phyloP scores from a whole-genome alignment of 1,284 basidiomycete species.

The Leccinum fallax region DNA sequence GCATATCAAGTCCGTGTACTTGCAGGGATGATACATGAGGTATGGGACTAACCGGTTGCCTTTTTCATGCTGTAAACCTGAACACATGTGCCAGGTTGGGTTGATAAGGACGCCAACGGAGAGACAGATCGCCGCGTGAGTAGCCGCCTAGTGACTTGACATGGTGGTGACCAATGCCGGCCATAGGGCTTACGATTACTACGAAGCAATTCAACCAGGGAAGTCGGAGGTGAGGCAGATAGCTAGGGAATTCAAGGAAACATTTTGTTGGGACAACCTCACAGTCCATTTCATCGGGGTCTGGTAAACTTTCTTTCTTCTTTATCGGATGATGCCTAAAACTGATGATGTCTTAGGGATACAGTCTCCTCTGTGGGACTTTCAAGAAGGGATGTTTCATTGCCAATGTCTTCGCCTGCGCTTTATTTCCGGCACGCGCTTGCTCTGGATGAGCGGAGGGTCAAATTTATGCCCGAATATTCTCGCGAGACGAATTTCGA shows the following conservation, averaged over 20 bases:
- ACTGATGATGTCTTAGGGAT: conserved; percentile 38
- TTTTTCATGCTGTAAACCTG: not conserved
- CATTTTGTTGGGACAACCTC: conserved; percentile 38
- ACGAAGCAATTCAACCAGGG: conserved; percentile 23
- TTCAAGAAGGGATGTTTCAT: conserved; percentile 25
- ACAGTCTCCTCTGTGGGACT: conserved; percentile 43
- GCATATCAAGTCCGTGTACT: conserved; percentile 38
- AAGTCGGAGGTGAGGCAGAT: conserved; percentile 19
- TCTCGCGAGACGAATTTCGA: conserved; percentile 30
- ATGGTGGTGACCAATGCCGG: not conserved
- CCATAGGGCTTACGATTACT: conserved; percentile 43
- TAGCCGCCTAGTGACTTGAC: not conserved
- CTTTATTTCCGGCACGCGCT: conserved; percentile 45
- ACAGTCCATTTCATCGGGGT: conserved; percentile 44
- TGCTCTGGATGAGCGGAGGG: conserved; percentile 42
- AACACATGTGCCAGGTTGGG: conserved; percentile 29
- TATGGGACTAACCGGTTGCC: conserved; percentile 12
- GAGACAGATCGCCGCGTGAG: conserved; percentile 20
- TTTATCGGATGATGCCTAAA: not conserved
- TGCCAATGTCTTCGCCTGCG: conserved; percentile 24
- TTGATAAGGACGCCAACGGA: conserved; percentile 30
- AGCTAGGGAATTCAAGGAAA: conserved; percentile 37
- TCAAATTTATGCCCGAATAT: conserved; percentile 47
- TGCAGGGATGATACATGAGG: conserved; percentile 44
- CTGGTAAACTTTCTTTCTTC: conserved; percentile 31